These are phyloP conservation scores for Pseudopithomyces chartarum DNA, from an alignment of 2,329 filamentous ascomycete genomes.

Conservation along the genomic window DNA sequence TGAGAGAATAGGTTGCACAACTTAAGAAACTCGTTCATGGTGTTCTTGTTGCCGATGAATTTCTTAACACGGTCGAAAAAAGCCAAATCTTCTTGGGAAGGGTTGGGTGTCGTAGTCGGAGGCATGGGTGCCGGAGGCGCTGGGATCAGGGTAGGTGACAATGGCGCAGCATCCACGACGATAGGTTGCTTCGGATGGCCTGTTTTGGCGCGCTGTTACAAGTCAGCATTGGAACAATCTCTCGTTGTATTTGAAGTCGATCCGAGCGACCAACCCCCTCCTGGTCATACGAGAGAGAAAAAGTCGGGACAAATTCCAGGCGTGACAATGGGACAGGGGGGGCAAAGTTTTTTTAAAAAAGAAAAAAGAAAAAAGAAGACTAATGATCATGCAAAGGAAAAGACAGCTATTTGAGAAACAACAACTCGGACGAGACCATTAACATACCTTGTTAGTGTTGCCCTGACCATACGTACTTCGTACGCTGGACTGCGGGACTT, in stretches of 20 bases:
- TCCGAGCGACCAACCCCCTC: background rate
- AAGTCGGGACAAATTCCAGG: too few species aligned
- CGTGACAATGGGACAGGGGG: too few species aligned
- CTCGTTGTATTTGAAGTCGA: background rate
- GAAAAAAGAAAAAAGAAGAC: too few species aligned
- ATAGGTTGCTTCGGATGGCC: constrained; percentile 64
- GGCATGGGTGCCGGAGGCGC: constrained; percentile 85
- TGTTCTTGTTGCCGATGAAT: constrained; percentile 87
- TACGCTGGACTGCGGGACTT: constrained; percentile 39
- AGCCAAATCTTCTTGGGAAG: constrained; percentile 80
- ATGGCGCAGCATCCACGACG: constrained; percentile 61
- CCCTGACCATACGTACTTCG: constrained; percentile 35
- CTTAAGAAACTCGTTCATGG: constrained; percentile 95
- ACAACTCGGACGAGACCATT: too few species aligned
- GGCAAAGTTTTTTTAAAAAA: too few species aligned
- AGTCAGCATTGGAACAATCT: constrained; percentile 14
- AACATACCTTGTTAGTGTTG: constrained; percentile 39
- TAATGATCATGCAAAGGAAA: too few species aligned
- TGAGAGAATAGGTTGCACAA: constrained; percentile 94
- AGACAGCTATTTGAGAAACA: too few species aligned
- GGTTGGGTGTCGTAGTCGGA: constrained; percentile 73
- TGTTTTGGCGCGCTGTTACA: constrained; percentile 70
- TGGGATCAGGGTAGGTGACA: constrained; percentile 88
- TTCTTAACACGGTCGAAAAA: constrained; percentile 99
- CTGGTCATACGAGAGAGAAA: background rate